These are phyloP conservation scores for Nissolia schottii DNA, from an alignment of 306 rosid species.

Conservation along the genomic window DNA sequence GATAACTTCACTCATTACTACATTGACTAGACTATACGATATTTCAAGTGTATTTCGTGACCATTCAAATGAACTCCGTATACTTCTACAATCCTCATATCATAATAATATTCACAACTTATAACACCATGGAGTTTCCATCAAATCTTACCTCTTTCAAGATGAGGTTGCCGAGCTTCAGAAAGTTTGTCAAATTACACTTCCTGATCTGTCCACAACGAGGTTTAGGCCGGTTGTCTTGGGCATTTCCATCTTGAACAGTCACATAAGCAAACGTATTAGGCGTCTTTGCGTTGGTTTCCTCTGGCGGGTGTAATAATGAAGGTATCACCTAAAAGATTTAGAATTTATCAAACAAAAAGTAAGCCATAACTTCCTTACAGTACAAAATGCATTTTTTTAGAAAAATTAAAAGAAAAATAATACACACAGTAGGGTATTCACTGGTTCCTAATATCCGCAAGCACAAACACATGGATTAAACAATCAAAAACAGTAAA, in stretches of 20 bases:
- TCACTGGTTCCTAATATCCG: not conserved
- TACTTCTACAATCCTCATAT: not conserved
- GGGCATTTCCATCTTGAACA: slow-evolving; percentile 32
- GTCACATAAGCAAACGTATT: slow-evolving; percentile 61
- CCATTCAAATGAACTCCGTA: not conserved
- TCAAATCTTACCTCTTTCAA: slow-evolving; percentile 56
- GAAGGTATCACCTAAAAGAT: slow-evolving; percentile 74
- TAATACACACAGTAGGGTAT: not conserved
- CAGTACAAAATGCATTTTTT: not conserved
- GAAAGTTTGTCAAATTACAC: slow-evolving; percentile 69
- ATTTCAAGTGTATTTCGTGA: not conserved
- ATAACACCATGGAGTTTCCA: not conserved
- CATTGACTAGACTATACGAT: not conserved
- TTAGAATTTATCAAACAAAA: not conserved
- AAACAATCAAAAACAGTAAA: not conserved
- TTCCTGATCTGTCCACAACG: slow-evolving; percentile 61
- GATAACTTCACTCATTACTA: not conserved
- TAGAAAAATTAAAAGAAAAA: not conserved
- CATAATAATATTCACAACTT: not conserved
- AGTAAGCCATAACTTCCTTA: not conserved
- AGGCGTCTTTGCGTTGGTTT: slow-evolving; percentile 26
- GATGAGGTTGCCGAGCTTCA: slow-evolving; percentile 26
- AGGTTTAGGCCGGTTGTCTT: slow-evolving; percentile 21
- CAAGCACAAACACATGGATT: not conserved
- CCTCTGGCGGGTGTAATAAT: slow-evolving; percentile 25